Base-by-base conservation (phyloP, 2,329 filamentous ascomycete genomes). In the Pseudogymnoascus sp. region DNA sequence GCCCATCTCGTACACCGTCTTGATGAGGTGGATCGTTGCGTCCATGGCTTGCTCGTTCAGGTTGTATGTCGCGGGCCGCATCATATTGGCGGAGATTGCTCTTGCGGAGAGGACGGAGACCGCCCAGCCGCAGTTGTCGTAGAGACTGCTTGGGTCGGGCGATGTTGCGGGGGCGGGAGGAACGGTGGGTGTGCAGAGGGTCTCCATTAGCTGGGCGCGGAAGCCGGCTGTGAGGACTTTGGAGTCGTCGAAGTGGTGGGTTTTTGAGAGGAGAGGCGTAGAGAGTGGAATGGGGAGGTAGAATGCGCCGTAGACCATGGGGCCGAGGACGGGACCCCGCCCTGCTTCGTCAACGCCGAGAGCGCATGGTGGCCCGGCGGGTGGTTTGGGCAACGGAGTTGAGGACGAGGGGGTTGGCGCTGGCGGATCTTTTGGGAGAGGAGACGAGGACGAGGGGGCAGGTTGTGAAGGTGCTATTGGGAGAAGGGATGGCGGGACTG, bases 31-130 rank as follows among this genome's bases (percentile, higher is more conserved):
- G 23, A 96, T 85, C 0, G 93, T 97, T 3, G 93, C 90, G 75
- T 96, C 93, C 85, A 95, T 89, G 17, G 93, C 93, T 76, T 99
- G 95, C 4, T 92, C 91, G 74, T 99, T 99, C 67, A 99, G 84
- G 74, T 99, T 99, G 78, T 97, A 96, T 3, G 79, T 74, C 7
- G 79, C 78, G 7, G 73, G 72, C 60, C 71, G 70, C 68, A 75
- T 69, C 73, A 75, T 75, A 63, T 73, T 72, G 10, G 72, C 68
- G 11, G 70, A 69, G 26, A 75, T 74, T 56, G 73, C 77, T 72
- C 64, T 74, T 70, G 95, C 92, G 0, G 91, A 96, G 67, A 97
- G 85, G 17, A 88, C 81, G 21, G 88, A 83, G 6, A 90, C 86
- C 4, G 93, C 93, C 90, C 91, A 97, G 29, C 93, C 95, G 73